These are phyloP conservation scores for Caloboletus inedulis DNA, from an alignment of 1,284 basidiomycete genomes.

Conservation along the genomic window DNA sequence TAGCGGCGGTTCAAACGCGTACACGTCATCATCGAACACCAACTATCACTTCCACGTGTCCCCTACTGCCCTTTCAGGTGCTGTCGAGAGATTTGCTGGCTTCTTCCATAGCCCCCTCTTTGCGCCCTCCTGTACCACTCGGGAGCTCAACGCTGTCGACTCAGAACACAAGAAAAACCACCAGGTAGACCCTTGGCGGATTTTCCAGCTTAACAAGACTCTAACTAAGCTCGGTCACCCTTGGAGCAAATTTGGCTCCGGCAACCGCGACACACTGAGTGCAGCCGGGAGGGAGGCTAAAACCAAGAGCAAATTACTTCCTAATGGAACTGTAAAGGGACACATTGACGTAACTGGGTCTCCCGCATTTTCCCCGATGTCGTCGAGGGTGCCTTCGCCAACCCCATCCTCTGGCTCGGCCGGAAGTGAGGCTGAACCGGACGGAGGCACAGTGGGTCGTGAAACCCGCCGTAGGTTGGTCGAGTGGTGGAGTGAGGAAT, in stretches of 20 bases:
- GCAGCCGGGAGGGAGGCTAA: constrained; percentile 59
- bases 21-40: constrained; percentile 90
- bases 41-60: constrained; percentile 94
- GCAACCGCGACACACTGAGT: constrained; percentile 83
- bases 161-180: constrained; percentile 99
- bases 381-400: constrained; percentile 62
- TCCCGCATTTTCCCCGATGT: constrained; percentile 43
- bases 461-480: constrained; percentile 91
- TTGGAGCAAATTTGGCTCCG: constrained; percentile 94
- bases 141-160: constrained; percentile 96
- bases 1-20: constrained; percentile 92
- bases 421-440: constrained; percentile 59
- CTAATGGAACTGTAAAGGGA: constrained; percentile 9
- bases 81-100: constrained; percentile 87
- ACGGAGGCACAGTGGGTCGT: constrained; percentile 74
- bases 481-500: constrained; percentile 93
- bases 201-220: constrained; percentile 94
- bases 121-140: constrained; percentile 83
- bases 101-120: constrained; percentile 97
- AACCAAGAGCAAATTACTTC: constrained; percentile 42
- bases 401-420: constrained; percentile 53
- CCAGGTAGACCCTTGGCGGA: constrained; percentile 94
- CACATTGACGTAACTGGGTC: constrained; percentile 20
- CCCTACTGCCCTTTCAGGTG: constrained; percentile 80
- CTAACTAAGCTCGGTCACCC: constrained; percentile 79